Evolutionary conservation across 352 stramenopile species (phyloP), one percentile per base, ranked within the genome.

Genomic region (Globisporangium megalacanthum): DNA sequence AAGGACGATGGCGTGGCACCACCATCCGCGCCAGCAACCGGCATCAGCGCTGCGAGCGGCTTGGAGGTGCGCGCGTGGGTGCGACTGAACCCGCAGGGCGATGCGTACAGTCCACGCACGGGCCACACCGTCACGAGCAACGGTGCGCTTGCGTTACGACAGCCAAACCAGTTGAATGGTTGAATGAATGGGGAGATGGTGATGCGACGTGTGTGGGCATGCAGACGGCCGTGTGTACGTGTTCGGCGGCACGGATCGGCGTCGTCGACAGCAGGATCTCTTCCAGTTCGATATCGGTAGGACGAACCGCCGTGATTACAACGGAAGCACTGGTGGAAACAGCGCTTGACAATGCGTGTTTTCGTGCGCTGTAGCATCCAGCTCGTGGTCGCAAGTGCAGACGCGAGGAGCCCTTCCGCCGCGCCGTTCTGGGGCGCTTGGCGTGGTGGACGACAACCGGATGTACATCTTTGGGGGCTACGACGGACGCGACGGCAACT

Each of bases 401-500:
- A 88, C 83, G 8, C 68, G 66, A 13, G 84, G 84, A 8, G 41
- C 58, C 14, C 56, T 94, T 13, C 86, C 86, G 2, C 82, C 83
- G 2, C 68, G 83, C 19, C 80, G 86, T 19, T 94, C 84, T 0
- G 86, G 86, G 0, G 86, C 86, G 6, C 61, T 92, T n/a, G 84
- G 83, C 10, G 83, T 93, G 8, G 78, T 92, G 1, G 73, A 92
- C 22, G 75, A 88, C 19, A 86, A 79, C 61, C 72, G 86, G 57
- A 92, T 95, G 86, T 95, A 89, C 64, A 83, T 95, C 56, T 95
- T 95, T 57, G 86, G 86, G 33, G 86, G 86, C n/a, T 95, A 95
- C 67, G 84, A 95, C 54, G 86, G 86, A 31, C 83, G 86, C 35
- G 84, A 94, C 51, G 86, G 83, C 56, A 94, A 93, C 69, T 95